phyloP scores from a whole-genome alignment of 2,329 filamentous ascomycete species.

The Cladosporium austrohemisphaericum region DNA sequence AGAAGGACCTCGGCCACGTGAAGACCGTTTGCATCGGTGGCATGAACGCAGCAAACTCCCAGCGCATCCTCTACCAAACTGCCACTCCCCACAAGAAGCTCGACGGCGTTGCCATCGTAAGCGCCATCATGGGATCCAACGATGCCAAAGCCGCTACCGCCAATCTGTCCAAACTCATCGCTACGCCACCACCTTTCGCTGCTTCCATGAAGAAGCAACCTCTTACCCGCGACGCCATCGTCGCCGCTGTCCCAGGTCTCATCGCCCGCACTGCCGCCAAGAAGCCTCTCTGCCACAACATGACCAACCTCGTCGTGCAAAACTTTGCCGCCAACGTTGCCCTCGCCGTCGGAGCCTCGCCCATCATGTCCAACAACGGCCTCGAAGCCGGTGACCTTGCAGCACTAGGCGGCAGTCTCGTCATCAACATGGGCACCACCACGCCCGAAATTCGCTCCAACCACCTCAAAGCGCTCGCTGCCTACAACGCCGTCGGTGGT shows the following conservation, averaged over 20 bases:
- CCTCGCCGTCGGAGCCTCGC: conserved; percentile 76
- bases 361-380: conserved; percentile 90
- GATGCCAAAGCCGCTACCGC: conserved; percentile 63
- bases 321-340: conserved; percentile 93
- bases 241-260: conserved; percentile 27
- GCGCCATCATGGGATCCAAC: conserved; percentile 72
- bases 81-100: conserved; percentile 55
- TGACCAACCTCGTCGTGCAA: conserved; percentile 95
- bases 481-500: conserved; percentile 73
- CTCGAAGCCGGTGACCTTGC: conserved; percentile 80
- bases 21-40: conserved; percentile 84
- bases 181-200: conserved; percentile 36
- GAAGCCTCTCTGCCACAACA: conserved; percentile 84
- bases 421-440: conserved; percentile 93
- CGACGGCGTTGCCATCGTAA: conserved; percentile 83
- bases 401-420: conserved; percentile 69
- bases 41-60: conserved; percentile 72
- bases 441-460: conserved; percentile 69
- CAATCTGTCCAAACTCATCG: conserved; percentile 57
- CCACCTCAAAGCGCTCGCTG: conserved; percentile 68
- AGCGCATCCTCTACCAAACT: conserved; percentile 70
- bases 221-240: conserved; percentile 28
- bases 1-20: conserved; percentile 39
- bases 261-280: conserved; percentile 59
- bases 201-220: conserved; percentile 26